Evolutionary conservation across 208 protist genomes (phyloP).

Genomic region (Leishmania braziliensis): DNA sequence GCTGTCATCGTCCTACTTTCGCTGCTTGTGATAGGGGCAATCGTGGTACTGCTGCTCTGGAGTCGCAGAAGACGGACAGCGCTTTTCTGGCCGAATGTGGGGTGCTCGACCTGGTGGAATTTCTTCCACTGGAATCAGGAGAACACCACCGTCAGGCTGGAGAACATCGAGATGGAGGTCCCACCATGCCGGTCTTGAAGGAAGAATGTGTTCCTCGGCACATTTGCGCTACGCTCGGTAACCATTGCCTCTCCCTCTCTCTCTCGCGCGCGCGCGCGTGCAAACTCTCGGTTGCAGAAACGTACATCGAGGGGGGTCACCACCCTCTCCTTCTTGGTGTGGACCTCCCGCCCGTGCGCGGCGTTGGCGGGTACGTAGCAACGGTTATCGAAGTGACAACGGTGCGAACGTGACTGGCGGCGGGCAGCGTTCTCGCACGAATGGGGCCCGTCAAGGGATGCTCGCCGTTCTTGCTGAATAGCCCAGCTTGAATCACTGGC

Average conservation of each 20-base stretch:
- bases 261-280: neutral
- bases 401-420: neutral
- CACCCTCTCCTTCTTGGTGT: neutral
- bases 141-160: neutral
- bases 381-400: neutral
- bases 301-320: neutral
- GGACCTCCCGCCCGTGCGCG: neutral
- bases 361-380: neutral
- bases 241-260: neutral
- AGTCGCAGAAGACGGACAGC: conserved; percentile 14
- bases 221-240: neutral
- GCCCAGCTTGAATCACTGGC: neutral
- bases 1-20: conserved; percentile 7
- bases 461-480: neutral
- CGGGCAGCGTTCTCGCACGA: neutral
- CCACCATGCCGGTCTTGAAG: neutral
- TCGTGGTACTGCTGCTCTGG: conserved; percentile 16
- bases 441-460: neutral
- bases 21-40: neutral
- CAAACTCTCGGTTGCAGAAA: neutral
- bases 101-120: conserved; percentile 9
- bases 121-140: conserved; percentile 1
- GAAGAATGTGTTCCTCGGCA: neutral
- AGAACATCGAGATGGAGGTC: neutral
- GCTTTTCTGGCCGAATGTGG: conserved; percentile 2